phyloP scores from a whole-genome alignment of 2,329 filamentous ascomycete species.

The Calonectria ilicicola region DNA sequence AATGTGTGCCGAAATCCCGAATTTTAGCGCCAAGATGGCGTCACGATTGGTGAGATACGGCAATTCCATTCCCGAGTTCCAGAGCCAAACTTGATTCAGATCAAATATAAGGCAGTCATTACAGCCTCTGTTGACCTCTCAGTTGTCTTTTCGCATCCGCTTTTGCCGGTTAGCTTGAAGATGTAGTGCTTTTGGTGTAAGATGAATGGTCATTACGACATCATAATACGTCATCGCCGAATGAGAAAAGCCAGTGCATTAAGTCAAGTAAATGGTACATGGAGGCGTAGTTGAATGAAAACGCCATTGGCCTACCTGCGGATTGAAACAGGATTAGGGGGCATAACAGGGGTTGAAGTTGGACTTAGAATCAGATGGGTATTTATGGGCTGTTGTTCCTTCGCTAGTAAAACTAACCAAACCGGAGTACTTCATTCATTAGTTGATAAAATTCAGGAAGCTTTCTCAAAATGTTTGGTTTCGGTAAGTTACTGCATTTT shows the following conservation, averaged over 20 bases:
- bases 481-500: background rate
- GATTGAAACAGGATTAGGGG: background rate
- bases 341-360: background rate
- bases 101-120: too few relatives aligned
- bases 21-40: background rate
- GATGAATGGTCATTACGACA: background rate
- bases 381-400: background rate
- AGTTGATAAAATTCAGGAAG: background rate
- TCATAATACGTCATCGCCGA: conserved; percentile 14
- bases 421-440: background rate
- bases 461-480: conserved; percentile 22
- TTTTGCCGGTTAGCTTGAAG: background rate
- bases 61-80: background rate
- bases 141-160: background rate
- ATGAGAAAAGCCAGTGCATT: background rate
- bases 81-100: background rate
- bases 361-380: background rate
- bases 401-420: background rate
- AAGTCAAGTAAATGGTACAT: background rate
- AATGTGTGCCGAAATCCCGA: conserved; percentile 21
- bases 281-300: background rate
- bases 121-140: background rate
- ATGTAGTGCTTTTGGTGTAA: background rate
- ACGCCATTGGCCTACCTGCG: background rate
- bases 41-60: conserved; percentile 7